A percentile compares a stretch with the other conserved stretches of the same genome.
These are phyloP conservation scores for Cryphonectria radicalis DNA, from an alignment of 2,329 filamentous ascomycete species.

Conservation along the genomic window DNA sequence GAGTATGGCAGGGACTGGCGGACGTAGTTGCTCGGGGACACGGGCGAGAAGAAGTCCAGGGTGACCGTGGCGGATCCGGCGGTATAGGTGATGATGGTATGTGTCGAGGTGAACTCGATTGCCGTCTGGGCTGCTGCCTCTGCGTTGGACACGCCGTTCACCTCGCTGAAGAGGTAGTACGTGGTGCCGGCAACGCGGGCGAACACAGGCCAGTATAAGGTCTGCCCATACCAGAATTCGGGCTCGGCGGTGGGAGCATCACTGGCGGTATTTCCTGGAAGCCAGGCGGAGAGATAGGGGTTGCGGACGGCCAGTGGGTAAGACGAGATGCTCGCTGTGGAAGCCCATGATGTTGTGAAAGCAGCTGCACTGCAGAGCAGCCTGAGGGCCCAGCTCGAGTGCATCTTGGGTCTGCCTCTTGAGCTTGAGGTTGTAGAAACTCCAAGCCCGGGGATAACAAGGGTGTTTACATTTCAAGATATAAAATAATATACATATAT, in stretches of 20 bases:
- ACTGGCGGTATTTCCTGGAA: conserved; percentile 35
- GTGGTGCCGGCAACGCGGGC: conserved; percentile 38
- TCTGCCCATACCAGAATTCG: conserved; percentile 41
- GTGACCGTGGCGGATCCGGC: conserved; percentile 35
- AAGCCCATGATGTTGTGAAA: background rate
- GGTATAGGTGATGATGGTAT: conserved; percentile 36
- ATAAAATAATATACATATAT: background rate
- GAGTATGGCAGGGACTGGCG: conserved; percentile 42
- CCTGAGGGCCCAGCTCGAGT: background rate
- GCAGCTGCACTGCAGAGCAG: conserved; percentile 6
- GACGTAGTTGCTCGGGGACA: conserved; percentile 38
- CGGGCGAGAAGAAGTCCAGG: conserved; percentile 43
- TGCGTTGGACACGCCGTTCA: conserved; percentile 28
- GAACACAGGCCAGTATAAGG: conserved; percentile 40
- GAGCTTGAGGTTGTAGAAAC: background rate
- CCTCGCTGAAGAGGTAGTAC: conserved; percentile 39
- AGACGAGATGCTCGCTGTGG: conserved; percentile 18
- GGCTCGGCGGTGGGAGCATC: conserved; percentile 35
- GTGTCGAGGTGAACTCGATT: conserved; percentile 39
- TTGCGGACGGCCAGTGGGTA: conserved; percentile 37
- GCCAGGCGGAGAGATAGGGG: conserved; percentile 41
- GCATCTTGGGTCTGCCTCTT: background rate
- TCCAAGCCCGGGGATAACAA: background rate
- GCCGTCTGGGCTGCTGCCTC: conserved; percentile 31
- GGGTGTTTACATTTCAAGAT: background rate